These are phyloP conservation scores for Capsicum pubescens DNA, from an alignment of 257 asterid genomes.

Conservation along the genomic window DNA sequence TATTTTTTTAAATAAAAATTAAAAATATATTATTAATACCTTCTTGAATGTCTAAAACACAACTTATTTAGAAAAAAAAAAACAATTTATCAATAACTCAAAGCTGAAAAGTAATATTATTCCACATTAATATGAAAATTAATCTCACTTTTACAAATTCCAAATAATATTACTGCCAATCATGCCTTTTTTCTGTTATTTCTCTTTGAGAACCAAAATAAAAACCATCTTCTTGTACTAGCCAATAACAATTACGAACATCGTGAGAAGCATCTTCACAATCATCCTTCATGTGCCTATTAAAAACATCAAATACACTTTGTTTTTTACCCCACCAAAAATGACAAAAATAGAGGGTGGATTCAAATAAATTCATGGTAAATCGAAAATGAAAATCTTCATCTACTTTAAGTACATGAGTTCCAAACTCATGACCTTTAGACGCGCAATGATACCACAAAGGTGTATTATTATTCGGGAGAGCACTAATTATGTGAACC, in stretches of 20 bases:
- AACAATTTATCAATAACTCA: too few species aligned
- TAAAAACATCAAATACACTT: not conserved
- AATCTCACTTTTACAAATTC: too few species aligned
- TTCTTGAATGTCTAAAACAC: too few species aligned
- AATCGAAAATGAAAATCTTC: not conserved
- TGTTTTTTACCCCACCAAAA: constrained; percentile 4
- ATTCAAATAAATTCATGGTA: not conserved
- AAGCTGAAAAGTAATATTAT: too few species aligned
- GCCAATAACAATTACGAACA: not conserved
- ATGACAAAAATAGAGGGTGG: not conserved
- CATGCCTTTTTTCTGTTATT: not conserved
- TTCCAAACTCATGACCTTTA: not conserved
- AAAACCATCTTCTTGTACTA: constrained; percentile 18
- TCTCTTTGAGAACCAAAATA: not conserved
- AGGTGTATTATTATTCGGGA: not conserved
- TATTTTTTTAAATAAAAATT: too few species aligned
- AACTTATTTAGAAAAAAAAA: too few species aligned
- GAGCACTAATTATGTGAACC: not conserved
- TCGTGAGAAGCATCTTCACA: not conserved
- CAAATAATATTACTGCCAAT: not conserved
- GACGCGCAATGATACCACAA: not conserved
- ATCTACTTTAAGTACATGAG: not conserved
- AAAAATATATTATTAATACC: too few species aligned
- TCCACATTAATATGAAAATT: too few species aligned
- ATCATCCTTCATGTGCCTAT: not conserved